A percentile compares a stretch with the other conserved stretches of the same genome.
Conservation (phyloP, 2,329 filamentous ascomycete genomes). For the Hypoxylon sp. region DNA sequence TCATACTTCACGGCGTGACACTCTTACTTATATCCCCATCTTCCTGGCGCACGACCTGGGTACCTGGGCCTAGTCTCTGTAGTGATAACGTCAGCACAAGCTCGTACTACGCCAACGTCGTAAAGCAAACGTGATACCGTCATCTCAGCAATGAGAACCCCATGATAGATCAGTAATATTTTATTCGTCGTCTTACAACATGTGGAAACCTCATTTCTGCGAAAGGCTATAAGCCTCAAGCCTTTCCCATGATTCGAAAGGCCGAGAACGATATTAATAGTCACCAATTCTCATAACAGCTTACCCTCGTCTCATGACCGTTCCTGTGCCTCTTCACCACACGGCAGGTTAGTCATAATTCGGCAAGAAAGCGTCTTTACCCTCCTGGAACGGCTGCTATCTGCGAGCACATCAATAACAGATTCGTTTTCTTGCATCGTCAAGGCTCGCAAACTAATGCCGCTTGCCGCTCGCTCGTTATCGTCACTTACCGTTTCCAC, state of each 20-base stretch:
- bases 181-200: neutral
- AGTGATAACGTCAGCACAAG: constrained; percentile 11
- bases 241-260: no score
- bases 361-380: neutral
- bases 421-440: neutral
- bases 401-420: neutral
- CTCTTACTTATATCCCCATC: constrained; percentile 1
- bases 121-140: neutral
- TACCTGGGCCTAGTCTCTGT: neutral
- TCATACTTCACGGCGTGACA: constrained; percentile 1
- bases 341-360: neutral
- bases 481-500: neutral
- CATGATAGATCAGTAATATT: neutral
- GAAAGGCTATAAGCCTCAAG: neutral
- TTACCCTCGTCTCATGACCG: neutral
- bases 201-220: neutral
- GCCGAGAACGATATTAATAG: neutral
- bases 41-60: no score
- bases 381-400: neutral
- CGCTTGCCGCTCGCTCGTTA: neutral
- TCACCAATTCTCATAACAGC: neutral
- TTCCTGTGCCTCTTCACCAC: neutral
- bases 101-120: neutral
- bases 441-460: constrained; percentile 11
- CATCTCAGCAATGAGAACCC: neutral